Base-by-base conservation (phyloP, 306 rosid species). In the Casuarina cunninghamiana region DNA sequence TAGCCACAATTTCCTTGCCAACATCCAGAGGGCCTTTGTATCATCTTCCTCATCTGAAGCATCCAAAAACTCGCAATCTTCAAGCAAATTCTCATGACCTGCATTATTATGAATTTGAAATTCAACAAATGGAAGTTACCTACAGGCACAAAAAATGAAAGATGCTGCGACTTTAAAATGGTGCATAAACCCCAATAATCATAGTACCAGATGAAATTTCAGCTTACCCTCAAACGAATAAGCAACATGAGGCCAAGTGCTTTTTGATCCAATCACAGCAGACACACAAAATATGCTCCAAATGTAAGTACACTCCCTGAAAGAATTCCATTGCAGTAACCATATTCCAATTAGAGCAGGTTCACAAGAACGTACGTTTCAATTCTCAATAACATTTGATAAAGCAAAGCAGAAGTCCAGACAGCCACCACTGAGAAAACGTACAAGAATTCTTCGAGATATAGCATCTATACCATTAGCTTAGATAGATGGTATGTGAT, bases 181-280 rank as follows among this genome's bases (percentile, higher is more conserved):
- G 75, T 60, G 63, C n/a, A 50, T 7, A 76, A 71, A 70, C 74
- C 72, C 78, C 74, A 26, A 26, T 26, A 26, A 26, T 1, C 1
- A 81, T 26, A 77, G 79, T 76, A 82, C 72, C 70, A 71, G 75
- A 15, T 70, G 41, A 77, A 51, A 51, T 76, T 74, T 77, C 73
- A 67, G 55, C 93, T 93, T 77, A 89, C 97, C 96, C 66, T 93
- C 92, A 86, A 89, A 83, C 82, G 93, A 86, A 81, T 89, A 82
- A 69, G 84, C 84, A 72, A 81, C 75, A 76, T 41, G 77, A 12
- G 84, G 82, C 80, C 77, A 43, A 69, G 62, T 63, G 72, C 35
- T 72, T 79, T 78, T 70, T 37, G 92, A 81, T 60, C 91, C 84
- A 70, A 80, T 44, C 21, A 88, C 81, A 79, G 86, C 73, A 3